Conservation (phyloP, 495 filamentous ascomycete species). For the Lasiosphaeria hispida region DNA sequence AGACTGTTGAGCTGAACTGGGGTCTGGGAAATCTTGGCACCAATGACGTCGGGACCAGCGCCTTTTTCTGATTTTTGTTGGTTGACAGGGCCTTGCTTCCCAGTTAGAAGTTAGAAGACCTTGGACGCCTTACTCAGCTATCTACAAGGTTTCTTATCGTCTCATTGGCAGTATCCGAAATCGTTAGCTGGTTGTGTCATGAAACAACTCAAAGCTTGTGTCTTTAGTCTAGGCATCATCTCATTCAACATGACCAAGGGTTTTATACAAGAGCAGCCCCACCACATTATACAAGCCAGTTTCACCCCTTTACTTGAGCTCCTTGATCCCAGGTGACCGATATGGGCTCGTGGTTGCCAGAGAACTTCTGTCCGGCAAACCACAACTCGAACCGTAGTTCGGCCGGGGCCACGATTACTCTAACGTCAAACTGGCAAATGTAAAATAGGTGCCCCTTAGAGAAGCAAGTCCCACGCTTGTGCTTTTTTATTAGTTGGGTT, state of each 20-base stretch:
- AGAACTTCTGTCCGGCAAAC: conserved; percentile 47
- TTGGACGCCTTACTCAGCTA: too few relatives aligned
- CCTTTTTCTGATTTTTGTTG: conserved; percentile 17
- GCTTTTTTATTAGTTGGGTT: conserved; percentile 31
- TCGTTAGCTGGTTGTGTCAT: too few relatives aligned
- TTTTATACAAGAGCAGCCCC: too few relatives aligned
- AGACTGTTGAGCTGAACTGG: conserved; percentile 67
- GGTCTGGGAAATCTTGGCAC: conserved; percentile 39
- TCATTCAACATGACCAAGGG: too few relatives aligned
- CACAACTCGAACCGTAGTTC: conserved; percentile 57
- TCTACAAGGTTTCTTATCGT: too few relatives aligned
- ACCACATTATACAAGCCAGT: too few relatives aligned
- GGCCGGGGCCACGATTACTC: conserved; percentile 53
- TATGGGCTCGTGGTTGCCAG: conserved; percentile 50
- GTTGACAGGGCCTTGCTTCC: too few relatives aligned
- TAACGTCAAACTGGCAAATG: conserved; percentile 50
- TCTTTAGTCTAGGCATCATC: too few relatives aligned
- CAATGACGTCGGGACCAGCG: conserved; percentile 21
- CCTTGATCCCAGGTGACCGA: conserved; percentile 46
- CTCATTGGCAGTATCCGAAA: too few relatives aligned
- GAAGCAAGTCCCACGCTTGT: conserved; percentile 36
- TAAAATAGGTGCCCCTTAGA: conserved; percentile 44
- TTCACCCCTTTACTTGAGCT: conserved; percentile 12
- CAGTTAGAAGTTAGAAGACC: too few relatives aligned
- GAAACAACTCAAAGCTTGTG: too few relatives aligned